Percentiles rank a stretch among this genome's conserved stretches.
phyloP scores from a whole-genome alignment of 2,329 filamentous ascomycete genomes.

The Hymenoscyphus fraxineus region DNA sequence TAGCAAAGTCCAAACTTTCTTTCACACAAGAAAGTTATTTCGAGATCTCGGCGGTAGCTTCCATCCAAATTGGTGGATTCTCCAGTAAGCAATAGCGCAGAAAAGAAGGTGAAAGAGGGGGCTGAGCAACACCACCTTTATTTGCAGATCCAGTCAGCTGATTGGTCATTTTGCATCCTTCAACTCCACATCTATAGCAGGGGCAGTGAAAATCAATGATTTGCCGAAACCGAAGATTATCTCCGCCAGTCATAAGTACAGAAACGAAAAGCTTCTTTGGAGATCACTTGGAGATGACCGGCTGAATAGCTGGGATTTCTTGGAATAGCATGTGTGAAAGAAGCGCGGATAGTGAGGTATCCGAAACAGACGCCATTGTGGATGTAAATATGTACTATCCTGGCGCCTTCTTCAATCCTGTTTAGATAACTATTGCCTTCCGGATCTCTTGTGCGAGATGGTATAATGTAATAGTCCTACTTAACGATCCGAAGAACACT shows the following conservation, averaged over 20 bases:
- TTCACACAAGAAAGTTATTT: background rate
- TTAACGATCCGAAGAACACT: background rate
- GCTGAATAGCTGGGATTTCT: background rate
- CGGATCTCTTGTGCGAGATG: background rate
- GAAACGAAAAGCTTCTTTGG: background rate
- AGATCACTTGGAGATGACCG: background rate
- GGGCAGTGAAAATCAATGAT: background rate
- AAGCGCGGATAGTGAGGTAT: slow-evolving; percentile 1
- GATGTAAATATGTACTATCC: background rate
- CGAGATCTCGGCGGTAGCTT: background rate
- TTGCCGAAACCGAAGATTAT: background rate
- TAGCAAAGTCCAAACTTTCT: background rate
- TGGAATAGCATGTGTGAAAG: background rate
- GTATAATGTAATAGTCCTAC: background rate
- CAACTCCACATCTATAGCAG: background rate
- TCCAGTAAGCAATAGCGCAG: slow-evolving; percentile 2
- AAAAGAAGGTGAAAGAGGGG: background rate
- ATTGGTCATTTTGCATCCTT: background rate
- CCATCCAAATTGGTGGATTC: background rate
- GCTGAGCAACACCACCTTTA: slow-evolving; percentile 2
- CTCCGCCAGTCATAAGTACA: background rate
- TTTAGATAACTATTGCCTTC: background rate
- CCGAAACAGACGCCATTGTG: slow-evolving; percentile 6
- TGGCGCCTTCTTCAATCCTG: too few relatives aligned
- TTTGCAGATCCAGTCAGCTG: background rate